These are phyloP conservation scores for Cyclaneusma minus DNA, from an alignment of 2,329 filamentous ascomycete species.

Conservation along the genomic window DNA sequence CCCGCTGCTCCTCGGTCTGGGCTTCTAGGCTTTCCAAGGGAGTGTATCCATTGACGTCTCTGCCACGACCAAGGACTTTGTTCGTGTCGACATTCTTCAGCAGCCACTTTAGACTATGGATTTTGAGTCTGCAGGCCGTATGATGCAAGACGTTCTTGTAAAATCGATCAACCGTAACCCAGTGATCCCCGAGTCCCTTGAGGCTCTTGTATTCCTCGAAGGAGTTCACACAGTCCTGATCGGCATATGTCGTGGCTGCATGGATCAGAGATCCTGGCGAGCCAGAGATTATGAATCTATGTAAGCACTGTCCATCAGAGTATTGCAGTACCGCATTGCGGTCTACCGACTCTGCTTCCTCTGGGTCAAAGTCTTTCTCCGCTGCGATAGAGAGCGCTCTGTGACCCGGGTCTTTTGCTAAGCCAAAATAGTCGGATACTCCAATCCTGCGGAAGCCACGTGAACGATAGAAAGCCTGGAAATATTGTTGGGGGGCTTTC, in stretches of 20 bases:
- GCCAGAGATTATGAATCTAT: slow-evolving; percentile 5
- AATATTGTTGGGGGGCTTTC: slow-evolving; percentile 5
- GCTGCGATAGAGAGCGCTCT: slow-evolving; percentile 9
- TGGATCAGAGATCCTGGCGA: slow-evolving; percentile 8
- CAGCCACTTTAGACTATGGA: slow-evolving; percentile 13
- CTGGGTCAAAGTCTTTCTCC: slow-evolving; percentile 12
- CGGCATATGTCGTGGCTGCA: slow-evolving; percentile 5
- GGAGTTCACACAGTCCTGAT: slow-evolving; percentile 8
- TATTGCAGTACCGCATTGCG: too few species aligned
- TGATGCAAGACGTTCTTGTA: slow-evolving; percentile 9
- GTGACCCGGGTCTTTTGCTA: slow-evolving; percentile 13
- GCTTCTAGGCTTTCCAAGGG: slow-evolving; percentile 18
- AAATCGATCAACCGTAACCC: slow-evolving; percentile 6
- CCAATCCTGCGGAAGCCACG: slow-evolving; percentile 20
- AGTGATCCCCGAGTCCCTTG: too few species aligned
- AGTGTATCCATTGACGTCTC: slow-evolving; percentile 19
- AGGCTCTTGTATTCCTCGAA: too few species aligned
- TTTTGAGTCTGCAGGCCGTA: slow-evolving; percentile 6
- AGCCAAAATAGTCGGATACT: slow-evolving; percentile 17
- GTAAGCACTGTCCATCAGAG: too few species aligned
- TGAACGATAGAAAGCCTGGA: slow-evolving; percentile 13
- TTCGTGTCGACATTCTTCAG: slow-evolving; percentile 10
- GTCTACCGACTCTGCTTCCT: slow-evolving; percentile 4
- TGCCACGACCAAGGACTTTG: slow-evolving; percentile 7
- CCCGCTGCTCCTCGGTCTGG: slow-evolving; percentile 17